Conservation (phyloP, 768 basidiomycete species). For the Nidularia sp. region DNA sequence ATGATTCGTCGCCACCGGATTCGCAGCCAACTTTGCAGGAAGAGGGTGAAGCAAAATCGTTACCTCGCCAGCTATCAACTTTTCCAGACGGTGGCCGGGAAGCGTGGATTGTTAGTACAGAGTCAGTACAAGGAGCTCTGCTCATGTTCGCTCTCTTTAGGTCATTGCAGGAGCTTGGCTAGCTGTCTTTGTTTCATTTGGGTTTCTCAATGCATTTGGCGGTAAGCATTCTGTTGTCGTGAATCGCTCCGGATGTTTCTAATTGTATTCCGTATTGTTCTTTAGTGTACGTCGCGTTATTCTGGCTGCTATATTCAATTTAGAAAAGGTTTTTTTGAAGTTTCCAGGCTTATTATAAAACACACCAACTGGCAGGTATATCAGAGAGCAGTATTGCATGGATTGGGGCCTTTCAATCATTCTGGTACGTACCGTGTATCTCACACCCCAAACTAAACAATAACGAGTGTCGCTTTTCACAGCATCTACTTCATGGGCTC, state of each 20-base stretch:
- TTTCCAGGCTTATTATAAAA: conserved; percentile 16
- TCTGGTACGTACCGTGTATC: conserved; percentile 6
- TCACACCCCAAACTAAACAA: neutral
- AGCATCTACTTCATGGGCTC: conserved; percentile 13
- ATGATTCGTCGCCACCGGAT: too few species aligned
- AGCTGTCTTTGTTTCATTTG: conserved; percentile 12
- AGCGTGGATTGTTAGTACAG: conserved; percentile 9
- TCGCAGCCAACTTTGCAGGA: too few species aligned
- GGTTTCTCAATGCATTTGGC: conserved; percentile 13
- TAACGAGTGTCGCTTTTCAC: neutral
- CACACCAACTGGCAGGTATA: conserved; percentile 11
- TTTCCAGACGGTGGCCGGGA: conserved; percentile 12
- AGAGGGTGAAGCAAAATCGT: too few species aligned
- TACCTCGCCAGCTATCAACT: neutral
- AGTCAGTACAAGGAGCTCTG: neutral
- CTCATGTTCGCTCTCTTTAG: neutral
- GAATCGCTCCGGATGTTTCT: neutral
- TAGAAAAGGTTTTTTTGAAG: too few species aligned
- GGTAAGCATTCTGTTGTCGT: conserved; percentile 4
- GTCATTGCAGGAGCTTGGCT: conserved; percentile 9
- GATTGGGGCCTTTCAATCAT: conserved; percentile 18
- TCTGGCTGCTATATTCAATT: too few species aligned
- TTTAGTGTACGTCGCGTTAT: neutral
- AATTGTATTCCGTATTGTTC: too few species aligned
- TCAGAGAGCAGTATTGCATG: conserved; percentile 16